Evolutionary conservation across 805 yeast genomes (phyloP).

Genomic region (Candida ficus): DNA sequence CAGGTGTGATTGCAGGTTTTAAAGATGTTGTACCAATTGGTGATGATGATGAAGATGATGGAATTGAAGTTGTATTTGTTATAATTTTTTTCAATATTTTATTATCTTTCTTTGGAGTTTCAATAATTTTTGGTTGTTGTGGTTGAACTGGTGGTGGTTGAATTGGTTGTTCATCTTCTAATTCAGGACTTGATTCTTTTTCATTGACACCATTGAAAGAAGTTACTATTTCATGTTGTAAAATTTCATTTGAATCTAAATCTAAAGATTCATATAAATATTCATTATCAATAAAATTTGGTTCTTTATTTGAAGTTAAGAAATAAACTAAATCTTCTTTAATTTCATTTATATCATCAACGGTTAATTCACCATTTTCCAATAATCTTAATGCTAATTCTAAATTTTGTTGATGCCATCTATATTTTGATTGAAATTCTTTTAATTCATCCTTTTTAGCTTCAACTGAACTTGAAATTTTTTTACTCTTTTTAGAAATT

Average conservation of each 20-base stretch:
- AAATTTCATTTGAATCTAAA: slow-evolving; percentile 50
- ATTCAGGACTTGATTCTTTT: slow-evolving; percentile 5
- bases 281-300: slow-evolving; percentile 89
- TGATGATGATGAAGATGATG: slow-evolving; percentile 4
- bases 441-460: slow-evolving; percentile 58
- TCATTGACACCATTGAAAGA: slow-evolving; percentile 18
- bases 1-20: slow-evolving; percentile 51
- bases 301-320: slow-evolving; percentile 87
- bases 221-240: slow-evolving; percentile 44
- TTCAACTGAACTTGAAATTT: slow-evolving; percentile 45
- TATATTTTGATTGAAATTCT: slow-evolving; percentile 62
- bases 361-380: slow-evolving; percentile 75
- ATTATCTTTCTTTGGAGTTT: slow-evolving; percentile 3
- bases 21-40: slow-evolving; percentile 17
- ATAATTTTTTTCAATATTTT: background rate
- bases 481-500: slow-evolving; percentile 51
- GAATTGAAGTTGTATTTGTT: no score
- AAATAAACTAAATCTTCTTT: slow-evolving; percentile 89
- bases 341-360: slow-evolving; percentile 67
- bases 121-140: background rate
- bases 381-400: slow-evolving; percentile 72
- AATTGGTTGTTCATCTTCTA: slow-evolving; percentile 4
- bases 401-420: slow-evolving; percentile 71
- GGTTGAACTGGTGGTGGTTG: background rate
- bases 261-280: slow-evolving; percentile 85